Base-by-base conservation (phyloP, 2,329 filamentous ascomycete species). In the Madurella fahalii region DNA sequence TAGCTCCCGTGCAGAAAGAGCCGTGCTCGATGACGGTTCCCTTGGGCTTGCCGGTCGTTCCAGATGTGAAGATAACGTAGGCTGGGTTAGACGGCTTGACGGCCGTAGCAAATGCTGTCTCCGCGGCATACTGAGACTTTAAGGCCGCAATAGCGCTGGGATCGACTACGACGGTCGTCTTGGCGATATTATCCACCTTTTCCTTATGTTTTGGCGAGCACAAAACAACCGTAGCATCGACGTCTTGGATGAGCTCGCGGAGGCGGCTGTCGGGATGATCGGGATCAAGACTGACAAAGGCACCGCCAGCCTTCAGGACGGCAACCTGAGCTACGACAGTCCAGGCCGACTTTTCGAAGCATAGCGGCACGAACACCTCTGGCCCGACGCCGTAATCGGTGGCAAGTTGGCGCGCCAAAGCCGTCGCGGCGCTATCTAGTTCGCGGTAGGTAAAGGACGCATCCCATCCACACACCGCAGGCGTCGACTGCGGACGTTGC, bases 11-110 rank as follows among this genome's bases (percentile, higher is more conserved):
- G 46, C 60, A 60, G 20, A 67, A 56, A 1, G 61, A 56, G 30
- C 39, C 50, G 49, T 70, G 68, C 50, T 64, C 61, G 42, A 68
- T 61, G 30, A 79, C 70, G 15, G 78, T 76, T 25, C 78, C 78
- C 65, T 81, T 81, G 5, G 77, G 78, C 31, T 68, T 66, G 9
- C 78, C 78, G 0, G 78, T 81, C 32, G 75, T 80, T 8, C 78
- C 78, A 8, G 77, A 80, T 16, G 78, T 80, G 62, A 79, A 80
- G 63, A 80, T 77, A 60, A 79, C 73, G 37, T 67, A 69, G 11
- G 56, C 58, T 1, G 61, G 43, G 32, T 58, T 58, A 39, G 53
- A 50, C 1, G 62, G 57, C 13, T 34, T 53, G 17, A 46, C 58
- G 0, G 55, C 39, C 3, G 55, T 53, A 18, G 25, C 15, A 39